Evolutionary conservation across 208 protist species (phyloP).

Genomic region (Leishmania tarentolae): DNA sequence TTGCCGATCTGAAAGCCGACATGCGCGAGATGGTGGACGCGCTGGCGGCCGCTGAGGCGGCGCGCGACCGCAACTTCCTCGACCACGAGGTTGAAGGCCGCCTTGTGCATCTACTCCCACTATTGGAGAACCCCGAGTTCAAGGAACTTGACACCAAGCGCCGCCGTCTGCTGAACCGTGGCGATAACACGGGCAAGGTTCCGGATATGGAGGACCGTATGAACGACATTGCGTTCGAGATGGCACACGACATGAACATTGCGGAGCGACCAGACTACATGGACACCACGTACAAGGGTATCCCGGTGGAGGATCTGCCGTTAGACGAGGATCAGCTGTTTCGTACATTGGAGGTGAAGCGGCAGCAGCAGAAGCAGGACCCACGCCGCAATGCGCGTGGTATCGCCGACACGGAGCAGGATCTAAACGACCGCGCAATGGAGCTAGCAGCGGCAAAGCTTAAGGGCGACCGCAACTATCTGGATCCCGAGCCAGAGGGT

Average conservation of each 20-base stretch:
- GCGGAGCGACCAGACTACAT: conserved; percentile 68
- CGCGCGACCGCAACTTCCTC: conserved; percentile 63
- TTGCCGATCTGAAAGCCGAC: conserved; percentile 48
- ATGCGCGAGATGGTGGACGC: conserved; percentile 49
- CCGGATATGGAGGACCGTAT: conserved; percentile 64
- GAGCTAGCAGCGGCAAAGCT: conserved; percentile 58
- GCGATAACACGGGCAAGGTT: conserved; percentile 40
- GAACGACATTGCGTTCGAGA: conserved; percentile 66
- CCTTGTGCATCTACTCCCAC: conserved; percentile 48
- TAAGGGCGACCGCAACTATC: conserved; percentile 56
- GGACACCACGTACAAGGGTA: conserved; percentile 50
- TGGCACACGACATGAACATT: conserved; percentile 71
- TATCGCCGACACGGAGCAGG: conserved; percentile 57
- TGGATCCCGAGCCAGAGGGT: conserved; percentile 62
- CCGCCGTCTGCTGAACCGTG: conserved; percentile 41
- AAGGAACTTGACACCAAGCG: conserved; percentile 63
- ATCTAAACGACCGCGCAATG: conserved; percentile 63
- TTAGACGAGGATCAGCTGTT: conserved; percentile 73
- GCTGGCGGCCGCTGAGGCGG: conserved; percentile 49
- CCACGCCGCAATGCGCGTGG: conserved; percentile 53
- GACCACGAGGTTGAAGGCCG: conserved; percentile 65
- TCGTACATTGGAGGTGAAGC: conserved; percentile 52
- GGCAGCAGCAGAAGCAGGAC: conserved; percentile 70
- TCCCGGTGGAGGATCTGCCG: conserved; percentile 57
- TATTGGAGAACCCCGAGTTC: conserved; percentile 62